Evolutionary conservation across 257 asterid species (phyloP).

Genomic region (Thymus quinquecostatus): DNA sequence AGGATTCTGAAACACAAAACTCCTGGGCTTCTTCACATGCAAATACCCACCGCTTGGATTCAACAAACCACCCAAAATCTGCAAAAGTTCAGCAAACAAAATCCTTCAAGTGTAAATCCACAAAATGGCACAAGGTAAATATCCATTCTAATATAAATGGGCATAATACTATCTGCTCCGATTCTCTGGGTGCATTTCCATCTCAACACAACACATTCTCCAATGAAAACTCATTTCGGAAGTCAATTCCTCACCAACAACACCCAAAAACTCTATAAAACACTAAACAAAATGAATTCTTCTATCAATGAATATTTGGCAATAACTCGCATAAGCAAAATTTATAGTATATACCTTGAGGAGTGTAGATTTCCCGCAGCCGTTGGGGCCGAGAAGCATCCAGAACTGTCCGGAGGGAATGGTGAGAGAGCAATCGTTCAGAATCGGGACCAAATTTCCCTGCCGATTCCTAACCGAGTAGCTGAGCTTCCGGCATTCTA

Average conservation of each 20-base stretch:
- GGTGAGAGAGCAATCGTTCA: conserved; percentile 70
- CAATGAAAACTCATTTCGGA: background rate
- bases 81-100: conserved; percentile 23
- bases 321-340: background rate
- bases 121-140: background rate
- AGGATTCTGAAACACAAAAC: conserved; percentile 96
- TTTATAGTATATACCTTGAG: conserved; percentile 51
- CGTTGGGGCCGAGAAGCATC: conserved; percentile 99
- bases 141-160: background rate
- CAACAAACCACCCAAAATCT: conserved; percentile 91
- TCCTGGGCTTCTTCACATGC: conserved; percentile 75
- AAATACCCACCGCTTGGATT: conserved; percentile 70
- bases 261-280: background rate
- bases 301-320: background rate
- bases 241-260: background rate
- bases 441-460: conserved; percentile 60
- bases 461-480: conserved; percentile 54
- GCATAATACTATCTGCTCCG: background rate
- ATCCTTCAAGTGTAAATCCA: background rate
- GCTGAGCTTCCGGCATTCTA: conserved; percentile 66
- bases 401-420: conserved; percentile 90
- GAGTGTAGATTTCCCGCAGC: conserved; percentile 95
- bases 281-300: background rate
- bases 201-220: background rate
- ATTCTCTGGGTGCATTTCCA: background rate